These are phyloP conservation scores for Fusarium sp. DNA, from an alignment of 2,329 filamentous ascomycete species.

Conservation along the genomic window DNA sequence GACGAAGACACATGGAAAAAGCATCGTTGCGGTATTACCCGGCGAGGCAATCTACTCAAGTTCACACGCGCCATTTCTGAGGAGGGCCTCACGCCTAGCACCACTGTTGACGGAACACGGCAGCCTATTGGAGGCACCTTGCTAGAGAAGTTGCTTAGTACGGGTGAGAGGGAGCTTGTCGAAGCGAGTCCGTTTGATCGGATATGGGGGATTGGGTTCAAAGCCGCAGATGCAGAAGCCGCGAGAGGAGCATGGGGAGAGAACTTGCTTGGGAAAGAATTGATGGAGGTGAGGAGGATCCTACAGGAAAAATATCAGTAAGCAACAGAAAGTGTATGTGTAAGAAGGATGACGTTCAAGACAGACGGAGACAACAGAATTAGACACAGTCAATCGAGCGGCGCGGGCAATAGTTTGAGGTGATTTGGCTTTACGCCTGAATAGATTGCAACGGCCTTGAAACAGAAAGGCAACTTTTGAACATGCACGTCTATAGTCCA, in stretches of 20 bases:
- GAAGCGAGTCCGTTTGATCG: slow-evolving; percentile 70
- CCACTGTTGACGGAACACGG: slow-evolving; percentile 25
- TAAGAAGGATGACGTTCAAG: not conserved
- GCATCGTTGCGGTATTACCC: slow-evolving; percentile 65
- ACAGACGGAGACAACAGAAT: not conserved
- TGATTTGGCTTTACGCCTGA: slow-evolving; percentile 16
- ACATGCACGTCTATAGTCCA: slow-evolving; percentile 36
- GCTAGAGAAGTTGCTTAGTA: slow-evolving; percentile 62
- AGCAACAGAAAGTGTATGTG: not conserved
- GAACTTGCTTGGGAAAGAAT: slow-evolving; percentile 71
- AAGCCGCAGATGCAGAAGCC: slow-evolving; percentile 58
- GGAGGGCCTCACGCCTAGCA: slow-evolving; percentile 41
- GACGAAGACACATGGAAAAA: slow-evolving; percentile 61
- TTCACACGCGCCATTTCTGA: slow-evolving; percentile 60
- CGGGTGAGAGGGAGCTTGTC: slow-evolving; percentile 69
- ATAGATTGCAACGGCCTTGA: slow-evolving; percentile 26
- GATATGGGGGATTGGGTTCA: slow-evolving; percentile 75
- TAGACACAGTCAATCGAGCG: not conserved
- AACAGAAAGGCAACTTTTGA: slow-evolving; percentile 35
- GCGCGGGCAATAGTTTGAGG: slow-evolving; percentile 4
- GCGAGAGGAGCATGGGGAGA: slow-evolving; percentile 67
- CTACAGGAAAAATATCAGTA: slow-evolving; percentile 57
- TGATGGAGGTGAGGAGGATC: slow-evolving; percentile 67
- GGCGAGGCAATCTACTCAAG: slow-evolving; percentile 67
- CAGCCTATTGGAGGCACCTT: slow-evolving; percentile 54